Percentiles rank a stretch among this genome's conserved stretches.
phyloP scores from a whole-genome alignment of 371 early-diverging fungal genomes.

The Fennellomyces sp. region DNA sequence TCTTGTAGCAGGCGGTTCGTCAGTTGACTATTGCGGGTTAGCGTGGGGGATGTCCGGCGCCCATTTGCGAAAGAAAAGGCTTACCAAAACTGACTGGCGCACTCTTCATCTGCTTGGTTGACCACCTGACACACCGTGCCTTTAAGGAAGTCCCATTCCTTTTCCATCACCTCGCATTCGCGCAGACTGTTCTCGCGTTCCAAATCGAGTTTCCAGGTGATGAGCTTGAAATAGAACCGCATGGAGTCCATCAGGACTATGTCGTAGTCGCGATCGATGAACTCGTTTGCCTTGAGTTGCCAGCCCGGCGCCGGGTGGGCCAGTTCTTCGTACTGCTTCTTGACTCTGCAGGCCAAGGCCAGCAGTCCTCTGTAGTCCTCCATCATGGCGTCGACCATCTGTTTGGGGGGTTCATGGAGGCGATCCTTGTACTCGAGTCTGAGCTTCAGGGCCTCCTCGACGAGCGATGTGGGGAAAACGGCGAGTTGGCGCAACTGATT shows the following conservation, averaged over 20 bases:
- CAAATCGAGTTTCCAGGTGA: slow-evolving; percentile 68
- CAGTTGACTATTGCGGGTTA: slow-evolving; percentile 33
- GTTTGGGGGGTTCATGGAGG: slow-evolving; percentile 68
- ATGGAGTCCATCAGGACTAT: slow-evolving; percentile 70
- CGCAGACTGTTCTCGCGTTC: slow-evolving; percentile 64
- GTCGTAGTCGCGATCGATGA: slow-evolving; percentile 71
- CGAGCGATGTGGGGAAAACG: slow-evolving; percentile 76
- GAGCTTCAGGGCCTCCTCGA: slow-evolving; percentile 78
- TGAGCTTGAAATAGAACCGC: slow-evolving; percentile 79
- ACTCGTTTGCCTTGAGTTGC: slow-evolving; percentile 59
- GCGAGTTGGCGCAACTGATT: slow-evolving; percentile 72
- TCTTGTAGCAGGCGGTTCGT: slow-evolving; percentile 49
- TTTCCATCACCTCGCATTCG: slow-evolving; percentile 81
- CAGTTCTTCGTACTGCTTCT: slow-evolving; percentile 68
- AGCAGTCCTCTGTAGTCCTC: slow-evolving; percentile 80
- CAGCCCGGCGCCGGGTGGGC: slow-evolving; percentile 71
- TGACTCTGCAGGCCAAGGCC: slow-evolving; percentile 73
- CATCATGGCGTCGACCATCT: slow-evolving; percentile 80
- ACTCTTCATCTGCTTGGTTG: slow-evolving; percentile 74
- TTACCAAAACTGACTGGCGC: slow-evolving; percentile 80
- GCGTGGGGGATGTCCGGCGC: too few species aligned
- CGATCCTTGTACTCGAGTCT: slow-evolving; percentile 77
- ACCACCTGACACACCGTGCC: slow-evolving; percentile 70
- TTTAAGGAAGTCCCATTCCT: slow-evolving; percentile 78
- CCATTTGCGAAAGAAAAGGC: slow-evolving; percentile 15